Conservation (phyloP, 1,139 yeast genomes). For the Maudiozyma humilis region DNA sequence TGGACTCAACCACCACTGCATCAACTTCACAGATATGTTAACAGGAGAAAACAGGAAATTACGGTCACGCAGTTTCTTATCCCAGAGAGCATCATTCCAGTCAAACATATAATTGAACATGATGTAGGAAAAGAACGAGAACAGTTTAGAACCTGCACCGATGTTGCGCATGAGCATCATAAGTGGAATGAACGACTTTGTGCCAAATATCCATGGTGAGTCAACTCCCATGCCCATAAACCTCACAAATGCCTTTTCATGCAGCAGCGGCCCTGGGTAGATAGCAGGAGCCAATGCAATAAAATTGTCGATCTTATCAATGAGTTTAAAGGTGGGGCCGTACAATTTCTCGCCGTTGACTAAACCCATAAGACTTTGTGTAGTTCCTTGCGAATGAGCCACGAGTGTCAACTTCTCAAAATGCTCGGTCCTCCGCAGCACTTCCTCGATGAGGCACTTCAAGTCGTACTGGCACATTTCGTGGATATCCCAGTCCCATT, state of each 20-base stretch:
- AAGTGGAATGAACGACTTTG: conserved; percentile 52
- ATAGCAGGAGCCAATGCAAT: conserved; percentile 85
- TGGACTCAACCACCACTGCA: conserved; percentile 79
- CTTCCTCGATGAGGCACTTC: conserved; percentile 60
- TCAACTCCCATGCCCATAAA: conserved; percentile 35
- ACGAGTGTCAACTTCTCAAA: conserved; percentile 48
- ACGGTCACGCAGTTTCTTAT: conserved; percentile 52
- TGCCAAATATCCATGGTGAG: conserved; percentile 49
- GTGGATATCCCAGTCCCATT: conserved; percentile 82
- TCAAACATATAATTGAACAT: conserved; percentile 81
- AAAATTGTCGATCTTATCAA: conserved; percentile 53
- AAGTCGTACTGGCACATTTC: conserved; percentile 76
- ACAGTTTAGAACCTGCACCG: conserved; percentile 44
- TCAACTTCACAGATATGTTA: conserved; percentile 65
- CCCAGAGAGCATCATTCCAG: conserved; percentile 82
- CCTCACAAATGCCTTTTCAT: conserved; percentile 47
- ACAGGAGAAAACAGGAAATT: conserved; percentile 82
- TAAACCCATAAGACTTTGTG: conserved; percentile 64
- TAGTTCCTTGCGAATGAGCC: conserved; percentile 91
- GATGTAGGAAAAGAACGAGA: conserved; percentile 58
- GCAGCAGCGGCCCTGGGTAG: conserved; percentile 69
- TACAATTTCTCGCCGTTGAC: conserved; percentile 34
- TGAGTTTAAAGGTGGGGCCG: conserved; percentile 34
- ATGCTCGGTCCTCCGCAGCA: conserved; percentile 37
- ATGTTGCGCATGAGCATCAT: conserved; percentile 44